Evolutionary conservation across 768 basidiomycete genomes (phyloP).

Genomic region (Panus rudis): DNA sequence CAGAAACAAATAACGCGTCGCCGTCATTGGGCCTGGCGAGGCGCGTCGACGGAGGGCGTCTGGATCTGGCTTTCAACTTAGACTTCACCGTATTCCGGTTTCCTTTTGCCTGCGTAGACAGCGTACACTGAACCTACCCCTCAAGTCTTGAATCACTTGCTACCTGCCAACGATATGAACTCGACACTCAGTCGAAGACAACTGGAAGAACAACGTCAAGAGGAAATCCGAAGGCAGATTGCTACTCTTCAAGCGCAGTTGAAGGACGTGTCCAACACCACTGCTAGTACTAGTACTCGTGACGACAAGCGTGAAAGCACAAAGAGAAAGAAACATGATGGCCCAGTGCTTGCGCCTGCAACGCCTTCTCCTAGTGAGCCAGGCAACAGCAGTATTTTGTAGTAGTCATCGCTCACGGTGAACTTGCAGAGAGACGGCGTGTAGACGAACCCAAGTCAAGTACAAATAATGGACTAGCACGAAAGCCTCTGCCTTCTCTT

Average conservation of each 20-base stretch:
- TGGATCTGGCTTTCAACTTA: neutral
- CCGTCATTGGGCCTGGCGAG: neutral
- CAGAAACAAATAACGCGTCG: conserved; percentile 19
- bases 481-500: conserved; percentile 35
- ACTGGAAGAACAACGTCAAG: conserved; percentile 35
- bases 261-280: conserved; percentile 25
- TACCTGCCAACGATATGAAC: conserved; percentile 50
- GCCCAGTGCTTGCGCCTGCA: conserved; percentile 39
- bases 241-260: conserved; percentile 50
- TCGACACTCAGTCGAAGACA: conserved; percentile 39
- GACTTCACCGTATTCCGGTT: neutral
- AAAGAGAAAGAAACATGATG: conserved; percentile 39
- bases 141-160: neutral
- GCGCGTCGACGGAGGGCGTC: neutral
- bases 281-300: conserved; percentile 4
- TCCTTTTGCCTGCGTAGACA: neutral
- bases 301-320: conserved; percentile 23
- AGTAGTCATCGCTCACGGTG: neutral
- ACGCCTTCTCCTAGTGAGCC: conserved; percentile 68
- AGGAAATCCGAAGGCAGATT: conserved; percentile 49
- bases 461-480: neutral
- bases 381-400: neutral
- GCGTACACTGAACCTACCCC: neutral
- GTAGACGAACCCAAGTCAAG: conserved; percentile 21
- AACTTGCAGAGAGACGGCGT: conserved; percentile 37